These are phyloP conservation scores for Ogataea polymorpha DNA, from an alignment of 805 yeast genomes.

Conservation along the genomic window DNA sequence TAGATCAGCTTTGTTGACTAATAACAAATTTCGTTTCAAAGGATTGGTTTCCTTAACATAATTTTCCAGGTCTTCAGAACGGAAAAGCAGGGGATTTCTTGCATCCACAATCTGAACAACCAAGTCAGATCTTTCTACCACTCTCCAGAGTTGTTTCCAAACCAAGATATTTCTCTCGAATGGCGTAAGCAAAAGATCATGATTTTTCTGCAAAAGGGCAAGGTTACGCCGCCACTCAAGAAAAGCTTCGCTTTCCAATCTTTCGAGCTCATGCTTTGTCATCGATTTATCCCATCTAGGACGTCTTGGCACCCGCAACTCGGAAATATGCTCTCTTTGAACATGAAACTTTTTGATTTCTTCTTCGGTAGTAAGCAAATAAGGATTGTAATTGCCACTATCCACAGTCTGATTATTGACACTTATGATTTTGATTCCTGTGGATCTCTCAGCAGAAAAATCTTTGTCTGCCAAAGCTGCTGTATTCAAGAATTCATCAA, in stretches of 20 bases:
- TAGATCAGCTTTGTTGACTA: slow-evolving; percentile 93
- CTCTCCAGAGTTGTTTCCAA: slow-evolving; percentile 98
- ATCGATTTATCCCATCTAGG: slow-evolving; percentile 79
- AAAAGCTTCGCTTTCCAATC: slow-evolving; percentile 86
- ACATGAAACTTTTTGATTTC: slow-evolving; percentile 55
- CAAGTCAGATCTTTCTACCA: slow-evolving; percentile 89
- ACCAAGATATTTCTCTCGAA: slow-evolving; percentile 96
- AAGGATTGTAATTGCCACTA: slow-evolving; percentile 46
- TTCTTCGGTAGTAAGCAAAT: slow-evolving; percentile 63
- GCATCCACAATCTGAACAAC: slow-evolving; percentile 98
- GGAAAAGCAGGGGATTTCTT: slow-evolving; percentile 84
- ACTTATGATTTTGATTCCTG: slow-evolving; percentile 79
- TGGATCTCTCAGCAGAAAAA: slow-evolving; percentile 85
- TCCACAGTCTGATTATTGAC: slow-evolving; percentile 75
- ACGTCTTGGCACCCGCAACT: slow-evolving; percentile 85
- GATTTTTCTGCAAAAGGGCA: slow-evolving; percentile 78
- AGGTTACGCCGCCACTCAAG: slow-evolving; percentile 91
- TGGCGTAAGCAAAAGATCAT: slow-evolving; percentile 87
- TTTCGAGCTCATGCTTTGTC: slow-evolving; percentile 73
- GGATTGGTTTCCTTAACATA: slow-evolving; percentile 77
- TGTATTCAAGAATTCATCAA: slow-evolving; percentile 91
- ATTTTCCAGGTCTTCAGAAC: slow-evolving; percentile 78
- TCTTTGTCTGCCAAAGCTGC: slow-evolving; percentile 96
- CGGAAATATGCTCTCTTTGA: slow-evolving; percentile 63
- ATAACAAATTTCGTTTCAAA: slow-evolving; percentile 72